phyloP scores from a whole-genome alignment of 1,284 basidiomycete genomes.

The Tausonia pullulans region DNA sequence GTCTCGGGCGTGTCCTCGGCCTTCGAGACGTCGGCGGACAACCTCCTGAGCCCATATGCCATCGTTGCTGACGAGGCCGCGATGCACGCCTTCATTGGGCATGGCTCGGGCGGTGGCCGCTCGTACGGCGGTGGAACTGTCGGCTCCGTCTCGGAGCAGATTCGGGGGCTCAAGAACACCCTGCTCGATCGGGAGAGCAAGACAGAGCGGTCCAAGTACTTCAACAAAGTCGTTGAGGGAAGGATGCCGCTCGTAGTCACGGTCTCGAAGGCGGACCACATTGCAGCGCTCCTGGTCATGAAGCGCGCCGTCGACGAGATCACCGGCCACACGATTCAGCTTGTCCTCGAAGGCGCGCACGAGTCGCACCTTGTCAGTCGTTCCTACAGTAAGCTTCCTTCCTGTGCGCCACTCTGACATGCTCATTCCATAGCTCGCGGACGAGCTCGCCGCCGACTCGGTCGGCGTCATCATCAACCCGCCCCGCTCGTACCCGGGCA shows the following conservation, averaged over 20 bases:
- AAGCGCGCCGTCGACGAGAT: conserved; percentile 51
- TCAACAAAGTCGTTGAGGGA: conserved; percentile 31
- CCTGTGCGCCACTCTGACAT: conserved; percentile 45
- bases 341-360: conserved; percentile 1
- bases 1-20: conserved; percentile 53
- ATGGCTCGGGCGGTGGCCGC: conserved; percentile 22
- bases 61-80: conserved; percentile 56
- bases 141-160: conserved; percentile 40
- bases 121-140: background rate
- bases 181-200: conserved; percentile 48
- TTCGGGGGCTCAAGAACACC: conserved; percentile 54
- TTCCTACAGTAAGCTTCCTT: background rate
- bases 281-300: conserved; percentile 58
- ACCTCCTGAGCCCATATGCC: conserved; percentile 53
- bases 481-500: conserved; percentile 48
- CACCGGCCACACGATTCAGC: background rate
- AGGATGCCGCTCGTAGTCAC: conserved; percentile 55
- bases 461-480: conserved; percentile 63
- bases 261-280: conserved; percentile 46
- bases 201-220: conserved; percentile 39
- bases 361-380: conserved; percentile 5
- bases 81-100: conserved; percentile 54
- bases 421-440: conserved; percentile 41
- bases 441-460: conserved; percentile 53
- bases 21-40: conserved; percentile 52